Percentiles rank a stretch among this genome's conserved stretches.
Conservation (phyloP, 768 basidiomycete genomes). For the Kwoniella europaea region DNA sequence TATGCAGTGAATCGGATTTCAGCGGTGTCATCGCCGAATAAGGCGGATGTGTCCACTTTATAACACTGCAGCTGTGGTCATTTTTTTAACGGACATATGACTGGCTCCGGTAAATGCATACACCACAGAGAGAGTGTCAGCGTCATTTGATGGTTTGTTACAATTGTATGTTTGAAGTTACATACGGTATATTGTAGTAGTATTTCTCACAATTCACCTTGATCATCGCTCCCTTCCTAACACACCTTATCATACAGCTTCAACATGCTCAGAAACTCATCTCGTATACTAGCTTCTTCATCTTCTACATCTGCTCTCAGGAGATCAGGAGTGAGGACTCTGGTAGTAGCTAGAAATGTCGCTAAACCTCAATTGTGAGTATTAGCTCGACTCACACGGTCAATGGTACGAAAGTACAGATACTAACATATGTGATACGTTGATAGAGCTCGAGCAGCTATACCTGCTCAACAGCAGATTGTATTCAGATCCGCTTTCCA, state of each 20-base stretch:
- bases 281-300: conserved; percentile 25
- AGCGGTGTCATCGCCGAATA: conserved; percentile 23
- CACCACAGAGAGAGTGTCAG: background rate
- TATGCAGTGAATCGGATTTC: conserved; percentile 22
- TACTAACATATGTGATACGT: background rate
- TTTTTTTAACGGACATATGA: conserved; percentile 20
- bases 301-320: conserved; percentile 17
- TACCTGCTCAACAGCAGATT: conserved; percentile 14
- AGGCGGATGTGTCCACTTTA: conserved; percentile 11
- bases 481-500: conserved; percentile 43
- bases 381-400: background rate
- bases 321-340: conserved; percentile 24
- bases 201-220: no score
- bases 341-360: conserved; percentile 13
- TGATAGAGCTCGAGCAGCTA: conserved; percentile 16
- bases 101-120: conserved; percentile 19
- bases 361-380: conserved; percentile 26
- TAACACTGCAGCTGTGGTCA: no score
- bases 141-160: conserved; percentile 19
- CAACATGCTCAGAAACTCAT: conserved; percentile 35
- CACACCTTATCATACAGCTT: background rate
- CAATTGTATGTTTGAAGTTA: no score
- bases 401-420: background rate
- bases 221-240: background rate
- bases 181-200: no score